A percentile compares a stretch with the other conserved stretches of the same genome.
phyloP scores from a whole-genome alignment of 805 yeast species.

The Wickerhamiella australiensis region DNA sequence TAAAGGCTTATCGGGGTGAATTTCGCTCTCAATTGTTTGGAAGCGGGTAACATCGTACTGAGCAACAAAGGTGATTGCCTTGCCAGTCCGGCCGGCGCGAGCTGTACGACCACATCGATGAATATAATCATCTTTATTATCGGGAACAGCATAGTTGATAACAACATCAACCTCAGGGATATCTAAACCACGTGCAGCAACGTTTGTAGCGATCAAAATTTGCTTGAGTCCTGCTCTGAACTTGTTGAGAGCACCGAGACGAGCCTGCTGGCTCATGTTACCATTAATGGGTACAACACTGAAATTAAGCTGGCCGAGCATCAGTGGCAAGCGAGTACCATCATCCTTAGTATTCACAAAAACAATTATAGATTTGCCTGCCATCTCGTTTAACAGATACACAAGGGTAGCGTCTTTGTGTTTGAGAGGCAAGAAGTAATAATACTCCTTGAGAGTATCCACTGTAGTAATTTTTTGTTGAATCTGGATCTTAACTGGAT shows the following conservation, averaged over 20 bases:
- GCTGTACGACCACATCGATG: constrained; percentile 97
- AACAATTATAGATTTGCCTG: constrained; percentile 77
- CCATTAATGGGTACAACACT: constrained; percentile 91
- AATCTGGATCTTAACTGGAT: constrained; percentile 87
- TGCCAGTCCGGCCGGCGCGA: constrained; percentile 91
- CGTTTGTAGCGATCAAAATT: constrained; percentile 82
- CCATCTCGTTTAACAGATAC: constrained; percentile 66
- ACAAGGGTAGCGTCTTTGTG: constrained; percentile 80
- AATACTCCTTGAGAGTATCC: constrained; percentile 77
- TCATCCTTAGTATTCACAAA: constrained; percentile 94
- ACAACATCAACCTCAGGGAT: constrained; percentile 90
- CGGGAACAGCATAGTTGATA: constrained; percentile 85
- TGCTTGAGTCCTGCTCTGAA: constrained; percentile 43
- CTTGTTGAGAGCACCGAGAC: constrained; percentile 56
- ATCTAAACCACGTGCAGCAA: constrained; percentile 94
- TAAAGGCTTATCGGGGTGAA: constrained; percentile 53
- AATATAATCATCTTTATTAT: constrained; percentile 79
- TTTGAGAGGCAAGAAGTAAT: constrained; percentile 86
- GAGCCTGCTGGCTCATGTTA: constrained; percentile 80
- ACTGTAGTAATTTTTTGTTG: constrained; percentile 84
- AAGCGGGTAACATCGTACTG: constrained; percentile 89
- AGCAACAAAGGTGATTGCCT: constrained; percentile 76
- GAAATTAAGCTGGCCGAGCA: constrained; percentile 72
- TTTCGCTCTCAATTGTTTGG: constrained; percentile 76
- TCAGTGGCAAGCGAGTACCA: constrained; percentile 76